Base-by-base conservation (phyloP, 2,329 filamentous ascomycete genomes). In the Paecilomyces fulvus region DNA sequence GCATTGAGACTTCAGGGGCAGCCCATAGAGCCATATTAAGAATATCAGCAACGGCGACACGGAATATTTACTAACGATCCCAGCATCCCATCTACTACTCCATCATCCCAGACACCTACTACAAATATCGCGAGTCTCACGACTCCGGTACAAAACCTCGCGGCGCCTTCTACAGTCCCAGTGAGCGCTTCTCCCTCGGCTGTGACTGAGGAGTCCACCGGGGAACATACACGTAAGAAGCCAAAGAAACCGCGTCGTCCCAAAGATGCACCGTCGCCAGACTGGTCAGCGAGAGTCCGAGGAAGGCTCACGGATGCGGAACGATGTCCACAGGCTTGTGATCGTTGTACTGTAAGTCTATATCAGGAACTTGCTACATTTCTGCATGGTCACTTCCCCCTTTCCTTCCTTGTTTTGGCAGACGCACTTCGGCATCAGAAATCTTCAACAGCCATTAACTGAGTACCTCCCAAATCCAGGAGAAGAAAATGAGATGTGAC, bases 261-360 rank as follows among this genome's bases (percentile, higher is more conserved):
- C 25, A 59, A 61, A 53, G 55, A 63, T 50, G 60, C 62, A 9
- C 61, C 64, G 1, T 63, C 65, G 51, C 64, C 58, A 30, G 61
- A 67, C 55, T 65, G 63, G 52, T 64, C 64, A 2, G 61, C 52
- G 8, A 57, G 56, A 28, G 58, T 65, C 3, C 61, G 60, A 30
- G 51, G 53, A 3, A 59, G 64, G n/a, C 55, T 64, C 10, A 33
- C 33, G 23, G 58, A 55, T n/a, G n/a, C 55, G 2, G 59, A 58
- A 12, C 58, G 62, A 12, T 62, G 63, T 11, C 59, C 53, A n/a
- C 61, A 66, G 33, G 65, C 67, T 17, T 70, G 67, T 62, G 64
- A 67, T 56, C 60, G 63, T 31, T 70, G 67, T 58, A 67, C 65
- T 59, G 67, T 67, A 60, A 58, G 61, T 56, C 14, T 6, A 17